Percentiles rank a stretch among this genome's conserved stretches.
phyloP scores from a whole-genome alignment of 148 eudicot genomes.

The Rhododendron henanense region DNA sequence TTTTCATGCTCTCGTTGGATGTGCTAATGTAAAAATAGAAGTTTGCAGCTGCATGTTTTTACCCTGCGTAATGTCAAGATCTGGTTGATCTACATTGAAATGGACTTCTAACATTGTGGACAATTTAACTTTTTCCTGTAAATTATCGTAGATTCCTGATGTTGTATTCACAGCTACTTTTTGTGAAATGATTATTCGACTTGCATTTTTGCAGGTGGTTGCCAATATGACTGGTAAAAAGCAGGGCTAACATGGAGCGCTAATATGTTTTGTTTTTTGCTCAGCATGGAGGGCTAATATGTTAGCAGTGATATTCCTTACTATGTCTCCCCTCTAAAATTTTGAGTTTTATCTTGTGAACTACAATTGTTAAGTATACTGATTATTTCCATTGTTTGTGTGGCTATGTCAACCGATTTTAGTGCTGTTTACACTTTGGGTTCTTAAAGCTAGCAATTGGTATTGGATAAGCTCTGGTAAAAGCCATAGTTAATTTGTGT shows the following conservation, averaged over 20 bases:
- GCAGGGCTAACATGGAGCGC: conserved; percentile 18
- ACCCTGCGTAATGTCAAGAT: not conserved
- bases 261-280: too few relatives aligned
- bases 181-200: not conserved
- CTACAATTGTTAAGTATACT: not conserved
- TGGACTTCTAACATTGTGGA: not conserved
- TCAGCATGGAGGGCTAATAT: conserved; percentile 11
- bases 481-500: not conserved
- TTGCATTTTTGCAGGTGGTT: conserved; percentile 53
- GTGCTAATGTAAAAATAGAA: not conserved
- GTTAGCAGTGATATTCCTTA: not conserved
- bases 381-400: not conserved
- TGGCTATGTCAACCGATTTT: not conserved
- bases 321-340: not conserved
- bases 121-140: not conserved
- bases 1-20: not conserved
- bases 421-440: not conserved
- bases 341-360: not conserved
- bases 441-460: not conserved
- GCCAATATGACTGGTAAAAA: conserved; percentile 62
- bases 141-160: not conserved
- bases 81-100: not conserved
- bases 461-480: not conserved
- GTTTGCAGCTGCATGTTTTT: not conserved
- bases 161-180: not conserved